A percentile compares a stretch with the other conserved stretches of the same genome.
Evolutionary conservation across 2,329 filamentous ascomycete genomes (phyloP).

Genomic region (Lecanoromycetidae sp.): DNA sequence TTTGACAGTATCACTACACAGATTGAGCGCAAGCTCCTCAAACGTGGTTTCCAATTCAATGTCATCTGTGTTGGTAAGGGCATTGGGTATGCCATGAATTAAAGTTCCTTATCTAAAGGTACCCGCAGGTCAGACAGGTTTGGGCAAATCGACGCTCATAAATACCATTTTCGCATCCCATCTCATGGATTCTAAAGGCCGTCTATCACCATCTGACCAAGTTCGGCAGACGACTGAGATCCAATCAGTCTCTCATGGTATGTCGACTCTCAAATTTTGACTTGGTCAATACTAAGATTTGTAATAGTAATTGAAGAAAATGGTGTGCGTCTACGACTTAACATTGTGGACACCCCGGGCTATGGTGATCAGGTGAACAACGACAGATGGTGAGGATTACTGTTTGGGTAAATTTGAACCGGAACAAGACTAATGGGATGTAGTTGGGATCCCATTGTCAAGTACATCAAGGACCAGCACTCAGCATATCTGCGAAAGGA

Average conservation of each 20-base stretch:
- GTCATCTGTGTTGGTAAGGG: constrained; percentile 92
- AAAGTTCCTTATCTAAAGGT: not conserved
- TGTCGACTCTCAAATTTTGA: constrained; percentile 13
- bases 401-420: not conserved
- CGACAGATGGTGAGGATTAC: constrained; percentile 61
- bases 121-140: constrained; percentile 79
- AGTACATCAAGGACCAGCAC: constrained; percentile 99
- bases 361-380: constrained; percentile 99
- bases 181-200: constrained; percentile 97
- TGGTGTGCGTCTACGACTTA: constrained; percentile 88
- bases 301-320: constrained; percentile 84
- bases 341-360: constrained; percentile 97
- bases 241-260: constrained; percentile 84
- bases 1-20: constrained; percentile 99
- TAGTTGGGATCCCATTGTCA: constrained; percentile 97
- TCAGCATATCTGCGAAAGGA: constrained; percentile 98
- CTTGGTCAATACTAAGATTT: not conserved
- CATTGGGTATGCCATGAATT: not conserved
- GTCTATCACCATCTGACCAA: constrained; percentile 80
- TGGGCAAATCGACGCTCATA: constrained; percentile 97
- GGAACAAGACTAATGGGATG: constrained; percentile 16
- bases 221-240: constrained; percentile 96
- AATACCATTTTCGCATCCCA: constrained; percentile 99
- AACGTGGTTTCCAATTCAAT: constrained; percentile 99
- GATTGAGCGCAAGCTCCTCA: constrained; percentile 98